Evolutionary conservation across 345 rosid genomes (phyloP).

Genomic region (Eucalyptus erythrocorys): DNA sequence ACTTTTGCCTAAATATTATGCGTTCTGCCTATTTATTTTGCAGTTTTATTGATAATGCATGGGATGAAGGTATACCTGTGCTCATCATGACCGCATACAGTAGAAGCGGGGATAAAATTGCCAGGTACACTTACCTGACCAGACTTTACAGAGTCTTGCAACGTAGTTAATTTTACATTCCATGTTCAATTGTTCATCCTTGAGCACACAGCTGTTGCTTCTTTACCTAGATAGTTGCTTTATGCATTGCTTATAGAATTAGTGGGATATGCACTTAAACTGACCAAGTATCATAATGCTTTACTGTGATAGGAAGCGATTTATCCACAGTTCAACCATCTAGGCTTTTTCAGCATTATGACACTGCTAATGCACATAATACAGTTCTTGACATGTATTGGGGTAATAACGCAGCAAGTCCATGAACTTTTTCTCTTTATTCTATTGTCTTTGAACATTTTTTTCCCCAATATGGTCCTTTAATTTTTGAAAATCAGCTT

Average conservation of each 20-base stretch:
- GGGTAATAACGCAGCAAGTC: neutral
- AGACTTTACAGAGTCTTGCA: neutral
- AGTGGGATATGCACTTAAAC: neutral
- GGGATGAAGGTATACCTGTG: constrained; percentile 48
- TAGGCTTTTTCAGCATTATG: neutral
- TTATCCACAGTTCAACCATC: neutral
- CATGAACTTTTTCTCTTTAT: neutral
- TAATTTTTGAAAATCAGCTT: neutral
- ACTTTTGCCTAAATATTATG: neutral
- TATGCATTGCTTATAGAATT: neutral
- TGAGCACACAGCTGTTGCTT: neutral
- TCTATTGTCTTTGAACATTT: neutral
- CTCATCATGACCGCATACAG: constrained; percentile 49
- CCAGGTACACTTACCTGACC: constrained; percentile 29
- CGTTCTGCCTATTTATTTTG: constrained; percentile 1
- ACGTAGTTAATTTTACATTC: neutral
- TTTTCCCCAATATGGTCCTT: neutral
- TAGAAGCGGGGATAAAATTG: constrained; percentile 66
- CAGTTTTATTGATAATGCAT: constrained; percentile 76
- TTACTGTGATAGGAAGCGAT: neutral
- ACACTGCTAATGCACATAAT: neutral
- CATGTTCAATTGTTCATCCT: neutral
- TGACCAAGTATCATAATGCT: neutral
- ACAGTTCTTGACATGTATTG: neutral
- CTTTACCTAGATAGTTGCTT: neutral